phyloP scores from a whole-genome alignment of 305 asterid species.

The Plantago coronopus region DNA sequence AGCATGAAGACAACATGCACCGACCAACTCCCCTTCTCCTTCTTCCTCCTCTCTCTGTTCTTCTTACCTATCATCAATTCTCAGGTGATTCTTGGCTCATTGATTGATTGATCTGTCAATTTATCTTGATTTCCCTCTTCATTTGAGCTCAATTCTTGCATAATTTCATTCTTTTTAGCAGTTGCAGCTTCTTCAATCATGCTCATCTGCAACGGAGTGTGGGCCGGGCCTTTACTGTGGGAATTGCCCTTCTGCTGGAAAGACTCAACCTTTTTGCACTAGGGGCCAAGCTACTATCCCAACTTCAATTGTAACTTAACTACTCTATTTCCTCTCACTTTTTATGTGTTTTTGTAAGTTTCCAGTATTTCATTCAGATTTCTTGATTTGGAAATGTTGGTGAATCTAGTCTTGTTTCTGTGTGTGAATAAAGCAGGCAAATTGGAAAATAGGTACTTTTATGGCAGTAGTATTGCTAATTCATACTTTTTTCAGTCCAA shows the following conservation, averaged over 20 bases:
- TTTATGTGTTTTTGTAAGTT: not conserved
- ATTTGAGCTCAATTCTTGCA: slow-evolving; percentile 23
- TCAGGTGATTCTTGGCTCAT: slow-evolving; percentile 42
- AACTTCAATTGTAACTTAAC: slow-evolving; percentile 56
- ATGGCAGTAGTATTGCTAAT: too few relatives aligned
- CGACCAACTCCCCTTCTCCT: slow-evolving; percentile 16
- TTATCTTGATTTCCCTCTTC: slow-evolving; percentile 28
- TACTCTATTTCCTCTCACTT: not conserved
- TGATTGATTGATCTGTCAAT: slow-evolving; percentile 2
- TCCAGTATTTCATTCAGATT: not conserved
- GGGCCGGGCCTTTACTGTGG: slow-evolving; percentile 84
- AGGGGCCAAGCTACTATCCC: slow-evolving; percentile 82
- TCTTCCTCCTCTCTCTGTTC: slow-evolving; percentile 15
- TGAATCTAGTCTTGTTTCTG: slow-evolving; percentile 1
- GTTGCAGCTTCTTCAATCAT: slow-evolving; percentile 67
- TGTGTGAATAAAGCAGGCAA: not conserved
- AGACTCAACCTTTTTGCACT: slow-evolving; percentile 68
- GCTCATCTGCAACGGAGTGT: slow-evolving; percentile 69
- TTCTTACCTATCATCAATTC: slow-evolving; percentile 34
- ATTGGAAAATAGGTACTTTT: too few relatives aligned
- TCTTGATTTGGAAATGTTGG: slow-evolving; percentile 2
- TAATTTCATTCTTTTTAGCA: not conserved
- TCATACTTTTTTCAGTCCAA: too few relatives aligned
- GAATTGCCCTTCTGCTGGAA: slow-evolving; percentile 66
- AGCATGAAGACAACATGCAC: slow-evolving; percentile 36